Evolutionary conservation across 2,329 filamentous ascomycete species (phyloP).

Genomic region (Proliferodiscus dingleyae): DNA sequence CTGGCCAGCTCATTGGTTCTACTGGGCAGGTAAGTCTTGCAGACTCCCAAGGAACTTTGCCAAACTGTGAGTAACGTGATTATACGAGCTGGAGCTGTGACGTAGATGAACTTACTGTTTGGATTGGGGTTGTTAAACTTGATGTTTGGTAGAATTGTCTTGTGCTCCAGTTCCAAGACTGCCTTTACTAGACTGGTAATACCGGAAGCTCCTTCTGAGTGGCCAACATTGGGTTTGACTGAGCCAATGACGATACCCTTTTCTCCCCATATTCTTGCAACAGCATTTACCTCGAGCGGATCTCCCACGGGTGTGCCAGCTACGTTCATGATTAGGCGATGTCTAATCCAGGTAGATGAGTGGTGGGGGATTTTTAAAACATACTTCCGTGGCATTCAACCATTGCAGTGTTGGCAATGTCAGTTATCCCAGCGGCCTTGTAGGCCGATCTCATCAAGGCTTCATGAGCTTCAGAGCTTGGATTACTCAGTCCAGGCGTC

Average conservation of each 20-base stretch:
- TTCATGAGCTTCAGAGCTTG: constrained; percentile 39
- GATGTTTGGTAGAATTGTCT: constrained; percentile 36
- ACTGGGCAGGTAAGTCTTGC: constrained; percentile 1
- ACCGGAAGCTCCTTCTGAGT: constrained; percentile 33
- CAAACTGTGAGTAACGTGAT: neutral
- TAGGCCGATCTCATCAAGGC: constrained; percentile 8
- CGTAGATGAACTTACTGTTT: too few relatives aligned
- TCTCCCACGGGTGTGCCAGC: neutral
- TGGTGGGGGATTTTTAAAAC: constrained; percentile 10
- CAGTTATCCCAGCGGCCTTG: neutral
- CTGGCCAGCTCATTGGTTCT: constrained; percentile 7
- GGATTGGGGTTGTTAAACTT: constrained; percentile 36
- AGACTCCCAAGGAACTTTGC: constrained; percentile 6
- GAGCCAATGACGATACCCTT: neutral
- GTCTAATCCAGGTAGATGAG: neutral
- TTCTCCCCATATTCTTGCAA: neutral
- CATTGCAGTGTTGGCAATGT: constrained; percentile 7
- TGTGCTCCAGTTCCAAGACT: constrained; percentile 35
- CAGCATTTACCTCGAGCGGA: neutral
- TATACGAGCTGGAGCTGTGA: too few relatives aligned
- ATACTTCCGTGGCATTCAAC: neutral
- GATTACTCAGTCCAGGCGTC: constrained; percentile 40
- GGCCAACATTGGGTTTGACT: constrained; percentile 24
- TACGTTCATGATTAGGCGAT: neutral
- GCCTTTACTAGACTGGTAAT: constrained; percentile 35